These are phyloP conservation scores for Aureobasidium sp. DNA, from an alignment of 2,329 filamentous ascomycete genomes.

Conservation along the genomic window DNA sequence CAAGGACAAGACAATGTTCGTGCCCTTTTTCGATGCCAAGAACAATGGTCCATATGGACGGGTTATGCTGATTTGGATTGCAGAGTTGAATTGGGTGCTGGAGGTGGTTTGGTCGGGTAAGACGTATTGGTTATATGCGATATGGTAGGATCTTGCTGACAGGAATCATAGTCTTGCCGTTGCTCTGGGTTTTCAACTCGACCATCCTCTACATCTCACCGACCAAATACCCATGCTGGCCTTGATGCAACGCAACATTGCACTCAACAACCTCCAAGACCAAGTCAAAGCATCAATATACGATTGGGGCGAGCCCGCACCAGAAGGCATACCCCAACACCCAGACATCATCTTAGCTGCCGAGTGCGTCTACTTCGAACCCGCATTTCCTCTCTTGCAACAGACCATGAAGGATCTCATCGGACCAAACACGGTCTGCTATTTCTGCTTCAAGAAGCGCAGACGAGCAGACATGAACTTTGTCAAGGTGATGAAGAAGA, in stretches of 20 bases:
- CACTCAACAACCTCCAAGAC: constrained; percentile 63
- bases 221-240: constrained; percentile 81
- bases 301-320: constrained; percentile 60
- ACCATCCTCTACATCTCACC: constrained; percentile 64
- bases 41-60: background rate
- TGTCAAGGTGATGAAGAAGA: constrained; percentile 44
- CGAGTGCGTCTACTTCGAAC: constrained; percentile 96
- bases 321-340: constrained; percentile 41
- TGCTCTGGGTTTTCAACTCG: constrained; percentile 49
- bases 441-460: constrained; percentile 93
- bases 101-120: constrained; percentile 74
- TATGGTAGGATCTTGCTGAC: background rate
- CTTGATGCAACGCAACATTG: constrained; percentile 81
- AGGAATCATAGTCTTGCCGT: constrained; percentile 44
- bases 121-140: constrained; percentile 1
- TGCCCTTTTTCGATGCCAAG: constrained; percentile 23
- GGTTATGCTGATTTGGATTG: constrained; percentile 4
- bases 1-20: constrained; percentile 64
- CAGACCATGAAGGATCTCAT: constrained; percentile 70
- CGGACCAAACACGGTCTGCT: constrained; percentile 57
- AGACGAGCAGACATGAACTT: constrained; percentile 59
- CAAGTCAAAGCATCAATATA: constrained; percentile 63
- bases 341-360: constrained; percentile 86
- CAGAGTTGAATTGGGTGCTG: constrained; percentile 86
- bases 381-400: constrained; percentile 82